Evolutionary conservation across 1,284 basidiomycete species (phyloP).

Genomic region (Malassezia brasiliensis): DNA sequence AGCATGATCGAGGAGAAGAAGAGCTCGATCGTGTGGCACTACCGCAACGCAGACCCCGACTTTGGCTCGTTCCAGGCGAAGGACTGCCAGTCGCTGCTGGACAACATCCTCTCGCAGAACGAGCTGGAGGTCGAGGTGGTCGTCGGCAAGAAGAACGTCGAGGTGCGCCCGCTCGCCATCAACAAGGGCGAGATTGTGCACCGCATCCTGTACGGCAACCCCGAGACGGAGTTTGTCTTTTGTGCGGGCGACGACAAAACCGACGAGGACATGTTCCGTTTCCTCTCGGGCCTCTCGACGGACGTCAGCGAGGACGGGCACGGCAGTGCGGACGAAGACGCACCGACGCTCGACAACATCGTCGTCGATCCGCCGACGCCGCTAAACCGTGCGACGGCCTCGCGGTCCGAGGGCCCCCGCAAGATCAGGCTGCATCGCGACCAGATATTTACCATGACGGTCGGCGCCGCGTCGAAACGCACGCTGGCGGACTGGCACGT

Average conservation of each 20-base stretch:
- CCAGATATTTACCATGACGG: conserved; percentile 39
- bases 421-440: conserved; percentile 17
- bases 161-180: conserved; percentile 84
- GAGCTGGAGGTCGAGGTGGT: conserved; percentile 48
- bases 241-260: conserved; percentile 98
- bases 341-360: conserved; percentile 5
- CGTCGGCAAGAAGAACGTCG: conserved; percentile 89
- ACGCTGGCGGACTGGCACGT: conserved; percentile 46
- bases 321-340: not conserved
- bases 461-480: conserved; percentile 39
- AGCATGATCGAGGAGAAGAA: conserved; percentile 93
- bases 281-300: conserved; percentile 24
- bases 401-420: not conserved
- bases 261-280: conserved; percentile 48
- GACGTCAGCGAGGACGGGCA: not conserved
- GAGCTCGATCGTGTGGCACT: conserved; percentile 96
- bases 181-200: conserved; percentile 99
- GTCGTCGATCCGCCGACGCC: conserved; percentile 19
- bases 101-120: conserved; percentile 58
- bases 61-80: conserved; percentile 63
- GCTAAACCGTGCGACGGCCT: conserved; percentile 14
- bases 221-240: conserved; percentile 87
- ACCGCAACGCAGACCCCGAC: conserved; percentile 81
- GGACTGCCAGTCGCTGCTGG: conserved; percentile 89
- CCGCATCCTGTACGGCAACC: conserved; percentile 78